Base-by-base conservation (phyloP, 208 protist genomes). In the Crithidia acanthocephali region DNA sequence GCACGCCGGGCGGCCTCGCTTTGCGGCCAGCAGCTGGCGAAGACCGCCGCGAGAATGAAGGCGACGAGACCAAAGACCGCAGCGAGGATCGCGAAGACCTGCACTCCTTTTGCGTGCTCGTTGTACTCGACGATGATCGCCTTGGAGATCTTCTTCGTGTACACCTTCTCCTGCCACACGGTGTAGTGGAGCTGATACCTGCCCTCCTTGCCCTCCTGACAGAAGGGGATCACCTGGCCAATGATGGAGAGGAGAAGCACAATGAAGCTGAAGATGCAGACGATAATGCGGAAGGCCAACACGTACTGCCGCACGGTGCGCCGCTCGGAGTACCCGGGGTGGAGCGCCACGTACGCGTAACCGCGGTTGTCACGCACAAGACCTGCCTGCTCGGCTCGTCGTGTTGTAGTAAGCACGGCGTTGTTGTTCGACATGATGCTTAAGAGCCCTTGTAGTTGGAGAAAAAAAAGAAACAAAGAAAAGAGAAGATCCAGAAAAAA, bases 21-120 rank as follows among this genome's bases (percentile, higher is more conserved):
- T 23, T 40, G 8, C 11, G 42, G 20, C 59, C 28, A 61, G 35
- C 50, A 50, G 22, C 52, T 62, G 27, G 64, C 53, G 37, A 59
- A 62, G 22, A 67, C 52, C n/a, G 61, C 48, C 11, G 58, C 35
- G 3, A 81, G 20, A 1, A 76, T 37, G 15, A 81, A 69, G 10
- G 64, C 57, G 5, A 70, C 25, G 20, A 68, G 30, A 7, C 51
- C 23, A 30, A 76, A 56, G 48, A 71, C 0, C 16, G 8, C 15
- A 8, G 63, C 37, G 33, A 70, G 35, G 28, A 60, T 63, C 13
- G 57, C 57, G 10, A 71, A 27, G 7, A 37, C 30, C 25, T 55
- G 9, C 22, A 13, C 15, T 2, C 20, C 35, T 15, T 53, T 48
- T 20, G n/a, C 30, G 5, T 20, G 23, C 35, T 58, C 32, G 9